These are phyloP conservation scores for Podaxis mareebaensis DNA, from an alignment of 768 basidiomycete genomes.

Conservation along the genomic window DNA sequence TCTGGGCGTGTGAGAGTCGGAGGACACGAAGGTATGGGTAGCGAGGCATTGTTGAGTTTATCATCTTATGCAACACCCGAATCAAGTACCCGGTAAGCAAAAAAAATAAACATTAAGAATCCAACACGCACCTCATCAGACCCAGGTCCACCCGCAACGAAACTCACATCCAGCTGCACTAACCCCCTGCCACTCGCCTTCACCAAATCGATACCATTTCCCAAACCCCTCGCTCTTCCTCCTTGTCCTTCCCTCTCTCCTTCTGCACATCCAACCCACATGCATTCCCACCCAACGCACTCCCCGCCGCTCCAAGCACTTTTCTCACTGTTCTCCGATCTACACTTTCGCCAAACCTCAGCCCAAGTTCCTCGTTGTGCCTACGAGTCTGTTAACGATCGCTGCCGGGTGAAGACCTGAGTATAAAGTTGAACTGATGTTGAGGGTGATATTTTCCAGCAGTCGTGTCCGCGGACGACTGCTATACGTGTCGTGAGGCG, in stretches of 20 bases:
- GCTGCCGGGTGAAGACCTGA: conserved; percentile 44
- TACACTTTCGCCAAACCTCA: conserved; percentile 39
- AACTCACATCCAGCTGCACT: conserved; percentile 30
- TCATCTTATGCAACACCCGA: conserved; percentile 40
- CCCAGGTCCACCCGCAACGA: conserved; percentile 24
- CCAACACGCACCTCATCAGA: conserved; percentile 35
- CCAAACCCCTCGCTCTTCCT: not conserved
- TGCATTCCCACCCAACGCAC: conserved; percentile 28
- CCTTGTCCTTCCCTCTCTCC: not conserved
- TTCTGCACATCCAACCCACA: not conserved
- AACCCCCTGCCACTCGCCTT: conserved; percentile 24
- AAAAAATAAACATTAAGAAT: not conserved
- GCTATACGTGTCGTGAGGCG: conserved; percentile 15
- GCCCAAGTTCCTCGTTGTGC: conserved; percentile 28
- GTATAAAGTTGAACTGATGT: conserved; percentile 45
- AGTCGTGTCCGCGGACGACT: conserved; percentile 24
- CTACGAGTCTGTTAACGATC: conserved; percentile 36
- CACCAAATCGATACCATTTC: conserved; percentile 19
- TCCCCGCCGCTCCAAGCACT: conserved; percentile 41
- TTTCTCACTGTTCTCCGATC: conserved; percentile 49
- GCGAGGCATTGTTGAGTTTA: conserved; percentile 38
- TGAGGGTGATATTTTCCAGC: conserved; percentile 34
- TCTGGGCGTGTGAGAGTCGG: conserved; percentile 20
- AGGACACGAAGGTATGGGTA: conserved; percentile 36
- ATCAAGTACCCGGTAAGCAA: not conserved